phyloP scores from a whole-genome alignment of 2,329 filamentous ascomycete species.

The Acephala macrosclerotiorum region DNA sequence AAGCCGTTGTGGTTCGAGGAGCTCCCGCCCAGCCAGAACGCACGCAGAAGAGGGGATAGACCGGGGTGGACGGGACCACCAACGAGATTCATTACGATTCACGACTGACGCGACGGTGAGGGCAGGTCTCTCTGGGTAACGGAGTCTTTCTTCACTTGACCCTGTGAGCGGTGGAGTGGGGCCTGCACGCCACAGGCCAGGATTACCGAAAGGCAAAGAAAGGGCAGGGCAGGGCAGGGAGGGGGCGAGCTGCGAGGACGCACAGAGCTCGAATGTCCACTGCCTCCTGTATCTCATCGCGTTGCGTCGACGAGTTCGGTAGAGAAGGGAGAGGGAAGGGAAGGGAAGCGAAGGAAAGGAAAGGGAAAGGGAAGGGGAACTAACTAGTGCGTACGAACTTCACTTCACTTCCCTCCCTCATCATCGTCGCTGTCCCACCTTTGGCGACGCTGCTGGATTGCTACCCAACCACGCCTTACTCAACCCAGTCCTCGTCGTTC shows the following conservation, averaged over 20 bases:
- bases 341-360: too few species aligned
- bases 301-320: not conserved
- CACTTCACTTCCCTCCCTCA: too few species aligned
- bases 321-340: too few species aligned
- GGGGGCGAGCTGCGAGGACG: not conserved
- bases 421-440: too few species aligned
- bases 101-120: not conserved
- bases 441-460: not conserved
- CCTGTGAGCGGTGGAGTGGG: not conserved
- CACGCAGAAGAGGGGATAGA: not conserved
- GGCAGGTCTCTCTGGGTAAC: not conserved
- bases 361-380: too few species aligned
- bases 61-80: not conserved
- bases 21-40: not conserved
- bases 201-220: not conserved
- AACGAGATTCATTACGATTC: not conserved
- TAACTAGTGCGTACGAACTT: too few species aligned
- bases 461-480: not conserved
- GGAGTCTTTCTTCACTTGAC: not conserved
- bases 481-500: not conserved
- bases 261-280: slow-evolving; percentile 7
- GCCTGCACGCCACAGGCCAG: slow-evolving; percentile 8
- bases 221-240: not conserved
- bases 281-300: slow-evolving; percentile 4
- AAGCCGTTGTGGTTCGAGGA: slow-evolving; percentile 7